A percentile compares a stretch with the other conserved stretches of the same genome.
Conservation (phyloP, 1,284 basidiomycete genomes). For the Cryptococcus jaspeensis region DNA sequence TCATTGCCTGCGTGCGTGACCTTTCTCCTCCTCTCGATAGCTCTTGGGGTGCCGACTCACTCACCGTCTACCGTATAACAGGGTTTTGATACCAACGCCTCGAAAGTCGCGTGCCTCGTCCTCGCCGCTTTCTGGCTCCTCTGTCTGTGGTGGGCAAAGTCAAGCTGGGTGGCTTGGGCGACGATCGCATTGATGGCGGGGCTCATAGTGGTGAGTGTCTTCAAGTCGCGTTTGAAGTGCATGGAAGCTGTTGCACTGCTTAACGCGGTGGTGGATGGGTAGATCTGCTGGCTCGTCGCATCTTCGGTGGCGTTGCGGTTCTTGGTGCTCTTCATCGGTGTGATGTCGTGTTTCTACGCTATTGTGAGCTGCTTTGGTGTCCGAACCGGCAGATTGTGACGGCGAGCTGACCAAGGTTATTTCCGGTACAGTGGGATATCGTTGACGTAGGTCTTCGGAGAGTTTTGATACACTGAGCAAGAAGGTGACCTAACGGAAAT, state of each 20-base stretch:
- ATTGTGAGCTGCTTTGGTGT: conserved; percentile 31
- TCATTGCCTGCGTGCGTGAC: conserved; percentile 77
- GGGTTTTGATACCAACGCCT: conserved; percentile 87
- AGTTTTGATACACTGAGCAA: too few relatives aligned
- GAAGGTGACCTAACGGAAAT: too few relatives aligned
- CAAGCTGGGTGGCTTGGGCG: conserved; percentile 62
- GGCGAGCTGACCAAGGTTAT: conserved; percentile 50
- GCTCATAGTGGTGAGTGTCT: conserved; percentile 39
- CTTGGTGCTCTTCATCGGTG: conserved; percentile 88
- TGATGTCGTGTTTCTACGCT: conserved; percentile 83
- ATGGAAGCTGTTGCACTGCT: background rate
- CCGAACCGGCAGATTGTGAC: background rate
- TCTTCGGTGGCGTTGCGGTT: conserved; percentile 59
- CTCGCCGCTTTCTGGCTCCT: conserved; percentile 85
- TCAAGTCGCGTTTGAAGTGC: background rate
- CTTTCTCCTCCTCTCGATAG: background rate
- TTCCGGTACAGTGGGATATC: conserved; percentile 65
- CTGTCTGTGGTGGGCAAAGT: conserved; percentile 82
- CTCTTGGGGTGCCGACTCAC: background rate
- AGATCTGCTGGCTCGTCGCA: conserved; percentile 79
- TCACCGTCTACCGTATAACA: conserved; percentile 5
- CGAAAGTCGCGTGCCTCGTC: conserved; percentile 80
- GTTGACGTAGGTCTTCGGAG: conserved; percentile 63
- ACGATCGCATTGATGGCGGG: conserved; percentile 47
- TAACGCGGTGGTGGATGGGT: background rate